Evolutionary conservation across 2,329 filamentous ascomycete genomes (phyloP).

Genomic region (Apiospora arundinis): DNA sequence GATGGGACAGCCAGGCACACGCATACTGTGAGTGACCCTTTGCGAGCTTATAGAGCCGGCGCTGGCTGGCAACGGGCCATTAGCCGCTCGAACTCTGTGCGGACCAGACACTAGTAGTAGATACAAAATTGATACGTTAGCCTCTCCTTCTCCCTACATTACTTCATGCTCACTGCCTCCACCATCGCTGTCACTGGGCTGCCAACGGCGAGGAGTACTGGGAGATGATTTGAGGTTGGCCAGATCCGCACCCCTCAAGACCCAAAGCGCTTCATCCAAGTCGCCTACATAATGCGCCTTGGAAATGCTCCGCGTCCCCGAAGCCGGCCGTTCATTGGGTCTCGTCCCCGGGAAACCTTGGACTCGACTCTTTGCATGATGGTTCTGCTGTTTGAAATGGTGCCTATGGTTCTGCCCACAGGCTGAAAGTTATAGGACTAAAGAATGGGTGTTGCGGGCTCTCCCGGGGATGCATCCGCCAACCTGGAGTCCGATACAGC

Average conservation of each 20-base stretch:
- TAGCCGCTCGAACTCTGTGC: neutral
- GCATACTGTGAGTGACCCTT: slow-evolving; percentile 13
- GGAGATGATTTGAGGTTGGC: slow-evolving; percentile 6
- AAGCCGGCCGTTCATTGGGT: neutral
- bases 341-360: neutral
- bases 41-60: neutral
- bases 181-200: neutral
- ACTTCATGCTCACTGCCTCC: slow-evolving; percentile 11
- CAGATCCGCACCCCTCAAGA: slow-evolving; percentile 14
- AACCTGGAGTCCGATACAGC: slow-evolving; percentile 3
- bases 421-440: neutral
- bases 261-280: neutral
- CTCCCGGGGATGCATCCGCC: slow-evolving; percentile 3
- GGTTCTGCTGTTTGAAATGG: neutral
- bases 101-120: neutral
- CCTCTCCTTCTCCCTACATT: slow-evolving; percentile 1
- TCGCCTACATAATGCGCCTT: neutral
- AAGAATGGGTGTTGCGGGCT: neutral
- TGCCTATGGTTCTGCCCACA: neutral
- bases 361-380: neutral
- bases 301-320: neutral
- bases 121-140: slow-evolving; percentile 6
- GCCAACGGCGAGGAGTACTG: neutral
- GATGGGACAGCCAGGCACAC: neutral
- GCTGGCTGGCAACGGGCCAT: neutral